Evolutionary conservation across 345 rosid species (phyloP).

Genomic region (Camelina hispida): DNA sequence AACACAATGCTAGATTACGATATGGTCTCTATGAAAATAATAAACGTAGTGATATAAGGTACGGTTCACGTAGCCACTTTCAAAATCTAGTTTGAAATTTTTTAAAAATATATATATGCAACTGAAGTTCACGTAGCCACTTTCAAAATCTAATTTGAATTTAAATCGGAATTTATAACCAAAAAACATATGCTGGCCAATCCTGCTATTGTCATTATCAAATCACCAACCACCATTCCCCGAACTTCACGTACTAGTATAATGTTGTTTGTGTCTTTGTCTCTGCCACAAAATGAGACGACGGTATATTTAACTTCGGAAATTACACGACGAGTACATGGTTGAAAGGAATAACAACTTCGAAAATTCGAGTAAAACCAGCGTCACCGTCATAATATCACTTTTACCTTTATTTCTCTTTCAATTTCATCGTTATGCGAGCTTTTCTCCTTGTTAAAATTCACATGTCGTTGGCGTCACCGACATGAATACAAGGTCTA

Average conservation of each 20-base stretch:
- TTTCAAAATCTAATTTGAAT: no score
- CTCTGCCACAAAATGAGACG: background rate
- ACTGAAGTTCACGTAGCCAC: no score
- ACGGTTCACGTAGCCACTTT: background rate
- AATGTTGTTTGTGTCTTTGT: background rate
- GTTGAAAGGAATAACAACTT: background rate
- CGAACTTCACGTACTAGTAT: background rate
- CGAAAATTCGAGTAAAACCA: background rate
- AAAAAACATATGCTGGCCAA: background rate
- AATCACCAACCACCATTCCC: background rate
- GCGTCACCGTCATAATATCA: background rate
- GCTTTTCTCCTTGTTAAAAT: conserved; percentile 10
- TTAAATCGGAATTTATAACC: background rate
- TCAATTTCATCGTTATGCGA: conserved; percentile 24
- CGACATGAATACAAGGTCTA: conserved; percentile 33
- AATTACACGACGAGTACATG: background rate
- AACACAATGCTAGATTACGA: background rate
- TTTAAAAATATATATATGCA: no score
- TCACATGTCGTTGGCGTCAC: conserved; percentile 30
- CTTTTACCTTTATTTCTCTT: conserved; percentile 1
- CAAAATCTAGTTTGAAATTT: background rate
- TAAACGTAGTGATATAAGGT: background rate
- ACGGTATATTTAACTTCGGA: background rate
- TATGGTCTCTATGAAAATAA: background rate
- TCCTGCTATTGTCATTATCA: background rate